Conservation (phyloP, 495 filamentous ascomycete species). For the Penicillium macrosclerotiorum region DNA sequence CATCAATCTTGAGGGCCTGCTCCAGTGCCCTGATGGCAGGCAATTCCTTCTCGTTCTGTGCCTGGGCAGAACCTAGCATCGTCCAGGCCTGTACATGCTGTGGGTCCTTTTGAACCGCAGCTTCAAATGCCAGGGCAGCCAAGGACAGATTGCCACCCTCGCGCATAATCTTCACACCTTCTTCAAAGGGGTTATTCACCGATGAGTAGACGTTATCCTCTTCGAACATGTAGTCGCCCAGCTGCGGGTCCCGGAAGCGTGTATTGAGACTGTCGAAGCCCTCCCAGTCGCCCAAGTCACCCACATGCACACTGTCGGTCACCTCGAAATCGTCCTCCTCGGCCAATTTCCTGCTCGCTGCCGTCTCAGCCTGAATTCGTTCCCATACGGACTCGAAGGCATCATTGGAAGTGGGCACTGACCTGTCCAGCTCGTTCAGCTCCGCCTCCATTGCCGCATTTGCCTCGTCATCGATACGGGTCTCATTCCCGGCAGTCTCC, state of each 20-base stretch:
- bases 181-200: slow-evolving; percentile 76
- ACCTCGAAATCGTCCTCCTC: slow-evolving; percentile 58
- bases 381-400: slow-evolving; percentile 91
- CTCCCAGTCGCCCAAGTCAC: slow-evolving; percentile 68
- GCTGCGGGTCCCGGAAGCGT: slow-evolving; percentile 63
- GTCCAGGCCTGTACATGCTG: slow-evolving; percentile 91
- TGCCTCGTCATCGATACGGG: slow-evolving; percentile 62
- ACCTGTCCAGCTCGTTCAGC: slow-evolving; percentile 87
- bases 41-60: slow-evolving; percentile 97
- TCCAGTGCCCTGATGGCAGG: slow-evolving; percentile 98
- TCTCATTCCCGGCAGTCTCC: slow-evolving; percentile 65
- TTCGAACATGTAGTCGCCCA: slow-evolving; percentile 93
- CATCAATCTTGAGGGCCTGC: slow-evolving; percentile 83
- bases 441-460: slow-evolving; percentile 81
- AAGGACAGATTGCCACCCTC: slow-evolving; percentile 92
- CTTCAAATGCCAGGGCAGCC: slow-evolving; percentile 95
- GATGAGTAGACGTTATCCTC: slow-evolving; percentile 83
- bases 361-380: slow-evolving; percentile 79
- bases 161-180: slow-evolving; percentile 86
- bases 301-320: slow-evolving; percentile 58
- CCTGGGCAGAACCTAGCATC: slow-evolving; percentile 84
- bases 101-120: slow-evolving; percentile 85
- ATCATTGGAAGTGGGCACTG: slow-evolving; percentile 60
- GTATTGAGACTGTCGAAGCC: slow-evolving; percentile 64
- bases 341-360: slow-evolving; percentile 64